phyloP scores from a whole-genome alignment of 495 filamentous ascomycete genomes.

The Parathielavia hyrcaniae region DNA sequence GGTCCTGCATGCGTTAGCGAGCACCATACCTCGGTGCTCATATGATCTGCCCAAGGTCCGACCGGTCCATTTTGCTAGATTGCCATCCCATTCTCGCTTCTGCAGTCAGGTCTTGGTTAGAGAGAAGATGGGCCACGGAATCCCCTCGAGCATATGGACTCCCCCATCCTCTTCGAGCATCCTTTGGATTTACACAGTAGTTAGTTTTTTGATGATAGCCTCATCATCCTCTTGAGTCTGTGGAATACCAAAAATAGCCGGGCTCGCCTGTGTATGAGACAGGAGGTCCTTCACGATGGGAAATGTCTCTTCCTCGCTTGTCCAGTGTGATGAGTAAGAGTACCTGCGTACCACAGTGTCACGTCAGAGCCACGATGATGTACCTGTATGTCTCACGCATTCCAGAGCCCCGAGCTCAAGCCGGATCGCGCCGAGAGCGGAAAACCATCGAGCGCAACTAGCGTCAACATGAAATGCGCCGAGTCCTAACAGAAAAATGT shows the following conservation, averaged over 20 bases:
- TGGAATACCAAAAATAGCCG: constrained; percentile 3
- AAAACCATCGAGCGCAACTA: too few relatives aligned
- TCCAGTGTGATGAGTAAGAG: too few relatives aligned
- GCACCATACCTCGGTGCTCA: constrained; percentile 38
- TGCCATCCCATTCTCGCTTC: constrained; percentile 23
- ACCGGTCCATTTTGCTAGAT: constrained; percentile 43
- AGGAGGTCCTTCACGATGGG: neutral
- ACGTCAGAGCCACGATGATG: too few relatives aligned
- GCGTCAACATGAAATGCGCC: neutral
- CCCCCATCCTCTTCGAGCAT: too few relatives aligned
- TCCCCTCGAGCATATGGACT: too few relatives aligned
- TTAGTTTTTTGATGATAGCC: too few relatives aligned
- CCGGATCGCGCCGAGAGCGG: too few relatives aligned
- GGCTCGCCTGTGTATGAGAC: neutral
- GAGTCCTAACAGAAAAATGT: neutral
- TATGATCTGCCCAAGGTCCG: constrained; percentile 44
- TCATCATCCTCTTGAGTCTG: neutral
- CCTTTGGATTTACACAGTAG: neutral
- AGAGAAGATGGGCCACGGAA: constrained; percentile 3
- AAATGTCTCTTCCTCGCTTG: too few relatives aligned
- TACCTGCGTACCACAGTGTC: too few relatives aligned
- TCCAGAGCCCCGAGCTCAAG: too few relatives aligned
- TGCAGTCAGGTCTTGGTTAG: constrained; percentile 23
- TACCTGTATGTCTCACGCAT: too few relatives aligned
- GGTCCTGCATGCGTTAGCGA: too few relatives aligned